These are phyloP conservation scores for Monosporascus cannonballus DNA, from an alignment of 2,329 filamentous ascomycete genomes.

Conservation along the genomic window DNA sequence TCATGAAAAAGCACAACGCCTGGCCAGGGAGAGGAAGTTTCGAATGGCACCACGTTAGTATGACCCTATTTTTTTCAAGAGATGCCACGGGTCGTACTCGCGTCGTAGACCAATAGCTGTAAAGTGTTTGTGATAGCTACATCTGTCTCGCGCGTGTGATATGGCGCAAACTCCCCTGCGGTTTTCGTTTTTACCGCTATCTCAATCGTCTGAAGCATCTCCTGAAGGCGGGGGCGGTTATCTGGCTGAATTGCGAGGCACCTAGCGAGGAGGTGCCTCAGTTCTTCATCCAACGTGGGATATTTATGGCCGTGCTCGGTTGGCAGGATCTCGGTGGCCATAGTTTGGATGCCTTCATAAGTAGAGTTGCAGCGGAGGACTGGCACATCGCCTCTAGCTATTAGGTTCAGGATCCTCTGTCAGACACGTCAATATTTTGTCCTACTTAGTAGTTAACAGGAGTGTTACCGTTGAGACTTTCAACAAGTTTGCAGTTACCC, in stretches of 20 bases:
- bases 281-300: not conserved
- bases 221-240: not conserved
- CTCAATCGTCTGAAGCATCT: not conserved
- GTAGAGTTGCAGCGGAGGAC: not conserved
- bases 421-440: not conserved
- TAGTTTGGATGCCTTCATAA: not conserved
- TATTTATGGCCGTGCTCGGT: not conserved
- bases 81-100: not conserved
- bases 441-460: not conserved
- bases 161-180: not conserved
- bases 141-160: not conserved
- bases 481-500: not conserved
- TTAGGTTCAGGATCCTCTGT: not conserved
- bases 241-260: not conserved
- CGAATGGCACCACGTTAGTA: too few species aligned
- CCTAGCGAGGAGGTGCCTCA: not conserved
- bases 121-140: not conserved
- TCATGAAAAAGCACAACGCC: too few species aligned
- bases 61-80: too few species aligned
- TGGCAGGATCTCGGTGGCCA: not conserved
- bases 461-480: not conserved
- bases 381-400: not conserved
- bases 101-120: not conserved
- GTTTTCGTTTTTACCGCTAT: not conserved
- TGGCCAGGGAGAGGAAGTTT: too few species aligned